These are phyloP conservation scores for Ustilago loliicola DNA, from an alignment of 1,284 basidiomycete species.

Conservation along the genomic window DNA sequence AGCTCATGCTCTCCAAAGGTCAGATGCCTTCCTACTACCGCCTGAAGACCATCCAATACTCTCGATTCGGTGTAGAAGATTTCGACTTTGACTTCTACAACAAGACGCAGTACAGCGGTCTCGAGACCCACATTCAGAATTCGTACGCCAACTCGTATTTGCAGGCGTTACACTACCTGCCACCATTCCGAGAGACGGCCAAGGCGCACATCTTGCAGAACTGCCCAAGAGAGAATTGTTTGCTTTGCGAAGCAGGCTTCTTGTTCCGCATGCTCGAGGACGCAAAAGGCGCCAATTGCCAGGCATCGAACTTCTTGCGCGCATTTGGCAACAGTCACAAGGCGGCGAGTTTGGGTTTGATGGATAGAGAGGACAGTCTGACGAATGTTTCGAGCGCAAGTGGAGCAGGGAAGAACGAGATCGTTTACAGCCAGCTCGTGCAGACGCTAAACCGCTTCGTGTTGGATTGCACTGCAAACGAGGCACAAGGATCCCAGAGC, in stretches of 20 bases:
- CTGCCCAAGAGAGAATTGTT: conserved; percentile 88
- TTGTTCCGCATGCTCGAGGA: conserved; percentile 95
- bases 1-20: conserved; percentile 42
- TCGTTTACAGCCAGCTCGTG: conserved; percentile 83
- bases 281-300: conserved; percentile 92
- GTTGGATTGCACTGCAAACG: conserved; percentile 74
- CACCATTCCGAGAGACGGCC: conserved; percentile 83
- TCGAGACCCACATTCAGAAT: conserved; percentile 97
- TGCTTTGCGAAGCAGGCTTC: conserved; percentile 96
- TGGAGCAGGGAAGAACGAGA: conserved; percentile 37
- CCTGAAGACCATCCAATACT: conserved; percentile 96
- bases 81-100: conserved; percentile 86
- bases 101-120: conserved; percentile 83
- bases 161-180: conserved; percentile 87
- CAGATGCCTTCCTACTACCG: conserved; percentile 85
- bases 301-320: conserved; percentile 95
- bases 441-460: conserved; percentile 96
- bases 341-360: conserved; percentile 86
- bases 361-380: conserved; percentile 81
- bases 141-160: conserved; percentile 95
- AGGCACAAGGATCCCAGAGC: conserved; percentile 32
- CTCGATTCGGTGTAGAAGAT: conserved; percentile 98
- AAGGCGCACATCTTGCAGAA: conserved; percentile 86
- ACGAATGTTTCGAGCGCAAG: conserved; percentile 74
- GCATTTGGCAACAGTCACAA: conserved; percentile 83